A percentile compares a stretch with the other conserved stretches of the same genome.
Conservation (phyloP, 1,284 basidiomycete genomes). For the Boletus hoseneyae region DNA sequence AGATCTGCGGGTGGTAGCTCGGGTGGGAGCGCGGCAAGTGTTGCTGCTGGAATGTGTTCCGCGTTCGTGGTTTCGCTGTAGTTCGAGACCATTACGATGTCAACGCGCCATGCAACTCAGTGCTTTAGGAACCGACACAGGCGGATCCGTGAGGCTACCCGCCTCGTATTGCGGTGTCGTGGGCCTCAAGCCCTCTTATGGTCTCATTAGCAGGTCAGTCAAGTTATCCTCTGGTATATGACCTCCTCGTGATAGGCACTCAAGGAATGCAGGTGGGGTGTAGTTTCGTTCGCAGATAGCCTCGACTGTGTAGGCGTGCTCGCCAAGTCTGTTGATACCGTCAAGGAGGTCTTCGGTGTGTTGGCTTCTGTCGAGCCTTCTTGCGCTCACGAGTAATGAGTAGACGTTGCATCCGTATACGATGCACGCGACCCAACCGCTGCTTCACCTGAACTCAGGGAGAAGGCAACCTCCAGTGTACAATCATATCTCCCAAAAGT, state of each 20-base stretch:
- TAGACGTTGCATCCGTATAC: constrained; percentile 62
- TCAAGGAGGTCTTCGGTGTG: constrained; percentile 61
- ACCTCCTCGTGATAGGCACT: constrained; percentile 12
- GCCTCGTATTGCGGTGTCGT: constrained; percentile 92
- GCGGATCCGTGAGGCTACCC: constrained; percentile 90
- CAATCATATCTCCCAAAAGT: constrained; percentile 19
- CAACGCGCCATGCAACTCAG: constrained; percentile 34
- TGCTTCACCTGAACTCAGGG: constrained; percentile 44
- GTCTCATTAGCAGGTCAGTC: constrained; percentile 78
- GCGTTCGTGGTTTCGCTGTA: constrained; percentile 52
- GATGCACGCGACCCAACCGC: constrained; percentile 83
- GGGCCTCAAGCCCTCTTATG: constrained; percentile 95
- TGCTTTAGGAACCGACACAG: constrained; percentile 92
- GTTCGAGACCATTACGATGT: background rate
- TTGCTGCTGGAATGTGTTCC: constrained; percentile 73
- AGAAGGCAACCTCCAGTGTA: constrained; percentile 17
- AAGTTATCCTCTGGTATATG: background rate
- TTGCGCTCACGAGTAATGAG: constrained; percentile 1
- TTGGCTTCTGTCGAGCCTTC: background rate
- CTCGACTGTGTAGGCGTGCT: constrained; percentile 93
- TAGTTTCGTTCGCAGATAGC: constrained; percentile 92
- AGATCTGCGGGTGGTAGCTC: constrained; percentile 82
- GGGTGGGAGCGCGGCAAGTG: constrained; percentile 81
- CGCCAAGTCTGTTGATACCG: constrained; percentile 49
- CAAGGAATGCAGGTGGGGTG: constrained; percentile 66